Percentiles rank a stretch among this genome's conserved stretches.
Conservation (phyloP, 805 yeast species). For the Hanseniaspora jakobsenii region DNA sequence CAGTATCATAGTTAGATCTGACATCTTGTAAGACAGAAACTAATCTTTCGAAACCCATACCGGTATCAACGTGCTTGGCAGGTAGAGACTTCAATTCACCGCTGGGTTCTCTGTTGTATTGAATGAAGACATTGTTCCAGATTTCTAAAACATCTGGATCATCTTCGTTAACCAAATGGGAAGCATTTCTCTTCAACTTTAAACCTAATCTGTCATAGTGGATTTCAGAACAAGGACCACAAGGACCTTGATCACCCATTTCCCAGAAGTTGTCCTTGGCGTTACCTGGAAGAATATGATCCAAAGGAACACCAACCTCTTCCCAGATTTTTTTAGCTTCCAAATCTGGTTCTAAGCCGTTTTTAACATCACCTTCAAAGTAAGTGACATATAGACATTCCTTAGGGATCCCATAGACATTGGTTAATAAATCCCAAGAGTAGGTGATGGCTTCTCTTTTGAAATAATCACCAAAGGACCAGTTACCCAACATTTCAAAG, state of each 20-base stretch:
- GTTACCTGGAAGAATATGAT: conserved; percentile 85
- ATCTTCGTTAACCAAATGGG: conserved; percentile 81
- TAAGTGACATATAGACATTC: conserved; percentile 88
- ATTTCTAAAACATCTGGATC: conserved; percentile 96
- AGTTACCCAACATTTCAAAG: conserved; percentile 98
- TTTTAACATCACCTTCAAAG: conserved; percentile 80
- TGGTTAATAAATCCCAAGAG: conserved; percentile 86
- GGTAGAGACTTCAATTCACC: conserved; percentile 72
- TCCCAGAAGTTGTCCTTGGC: conserved; percentile 97
- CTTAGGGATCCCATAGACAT: conserved; percentile 65
- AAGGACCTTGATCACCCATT: conserved; percentile 99
- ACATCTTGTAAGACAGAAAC: conserved; percentile 89
- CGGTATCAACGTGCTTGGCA: conserved; percentile 92
- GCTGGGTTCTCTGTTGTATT: conserved; percentile 88
- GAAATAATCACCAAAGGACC: conserved; percentile 99
- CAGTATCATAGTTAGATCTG: conserved; percentile 91
- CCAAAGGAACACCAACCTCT: conserved; percentile 77
- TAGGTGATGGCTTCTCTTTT: conserved; percentile 80
- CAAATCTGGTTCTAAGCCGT: conserved; percentile 81
- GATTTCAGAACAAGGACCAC: conserved; percentile 98
- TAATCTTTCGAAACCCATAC: conserved; percentile 96
- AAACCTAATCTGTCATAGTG: conserved; percentile 92
- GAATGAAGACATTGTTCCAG: conserved; percentile 96
- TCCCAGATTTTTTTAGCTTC: conserved; percentile 87
- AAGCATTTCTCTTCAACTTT: conserved; percentile 71